Percentiles rank a stretch among this genome's conserved stretches.
These are phyloP conservation scores for Domatiomyces catenatus DNA, from an alignment of 2,329 filamentous ascomycete genomes.

Conservation along the genomic window DNA sequence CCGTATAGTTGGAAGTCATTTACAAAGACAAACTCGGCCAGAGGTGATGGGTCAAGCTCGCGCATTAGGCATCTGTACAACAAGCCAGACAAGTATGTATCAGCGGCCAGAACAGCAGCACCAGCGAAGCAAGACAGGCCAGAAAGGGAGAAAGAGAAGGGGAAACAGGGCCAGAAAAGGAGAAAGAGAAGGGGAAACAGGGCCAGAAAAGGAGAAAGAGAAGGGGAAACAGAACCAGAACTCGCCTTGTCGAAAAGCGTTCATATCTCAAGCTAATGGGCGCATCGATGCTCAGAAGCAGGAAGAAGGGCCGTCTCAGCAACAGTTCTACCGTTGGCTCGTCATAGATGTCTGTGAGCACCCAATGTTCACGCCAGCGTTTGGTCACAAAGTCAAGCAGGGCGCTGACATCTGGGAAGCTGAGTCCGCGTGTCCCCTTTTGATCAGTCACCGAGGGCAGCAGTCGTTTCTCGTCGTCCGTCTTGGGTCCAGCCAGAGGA, in stretches of 20 bases:
- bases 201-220: background rate
- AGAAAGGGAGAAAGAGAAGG: conserved; percentile 12
- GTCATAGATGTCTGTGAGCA: conserved; percentile 68
- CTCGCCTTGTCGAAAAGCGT: conserved; percentile 49
- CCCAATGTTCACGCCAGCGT: conserved; percentile 69
- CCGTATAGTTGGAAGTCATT: conserved; percentile 65
- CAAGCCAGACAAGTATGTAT: conserved; percentile 17
- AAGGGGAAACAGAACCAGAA: conserved; percentile 22
- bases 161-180: conserved; percentile 36
- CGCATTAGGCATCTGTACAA: conserved; percentile 31
- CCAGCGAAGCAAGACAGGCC: conserved; percentile 23
- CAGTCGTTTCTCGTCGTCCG: conserved; percentile 5
- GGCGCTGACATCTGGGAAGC: conserved; percentile 37
- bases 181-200: background rate
- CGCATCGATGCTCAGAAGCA: conserved; percentile 81
- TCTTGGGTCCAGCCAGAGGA: conserved; percentile 19
- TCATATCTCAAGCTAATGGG: conserved; percentile 72
- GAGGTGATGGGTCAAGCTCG: conserved; percentile 35
- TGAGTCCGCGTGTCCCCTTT: conserved; percentile 15
- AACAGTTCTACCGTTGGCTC: conserved; percentile 60
- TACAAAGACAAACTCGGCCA: conserved; percentile 45
- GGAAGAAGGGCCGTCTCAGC: conserved; percentile 71
- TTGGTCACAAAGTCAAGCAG: conserved; percentile 76
- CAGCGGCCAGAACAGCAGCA: conserved; percentile 42
- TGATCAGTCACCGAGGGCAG: conserved; percentile 16